A percentile compares a stretch with the other conserved stretches of the same genome.
Evolutionary conservation across 2,329 filamentous ascomycete species (phyloP).

Genomic region (Lasiodiplodia sp.): DNA sequence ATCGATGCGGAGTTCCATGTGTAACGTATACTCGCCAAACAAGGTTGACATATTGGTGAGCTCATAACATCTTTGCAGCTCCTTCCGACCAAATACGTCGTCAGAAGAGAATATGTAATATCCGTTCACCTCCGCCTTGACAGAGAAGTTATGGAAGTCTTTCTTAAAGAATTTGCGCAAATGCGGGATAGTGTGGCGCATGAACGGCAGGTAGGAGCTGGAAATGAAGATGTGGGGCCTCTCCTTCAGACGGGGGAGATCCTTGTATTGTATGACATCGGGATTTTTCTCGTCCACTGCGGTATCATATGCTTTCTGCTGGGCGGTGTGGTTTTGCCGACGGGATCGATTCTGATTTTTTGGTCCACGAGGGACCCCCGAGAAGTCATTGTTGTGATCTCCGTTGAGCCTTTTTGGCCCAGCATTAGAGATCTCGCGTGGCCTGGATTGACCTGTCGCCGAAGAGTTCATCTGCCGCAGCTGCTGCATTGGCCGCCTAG

Average conservation of each 20-base stretch:
- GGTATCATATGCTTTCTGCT: neutral
- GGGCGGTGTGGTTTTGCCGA: neutral
- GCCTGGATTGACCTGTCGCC: neutral
- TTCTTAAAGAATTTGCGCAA: neutral
- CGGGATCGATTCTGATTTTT: neutral
- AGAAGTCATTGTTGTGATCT: neutral
- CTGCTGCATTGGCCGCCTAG: neutral
- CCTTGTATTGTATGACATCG: neutral
- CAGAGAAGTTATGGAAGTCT: neutral
- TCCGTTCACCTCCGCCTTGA: slow-evolving; percentile 11
- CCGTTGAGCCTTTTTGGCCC: neutral
- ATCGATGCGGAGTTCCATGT: slow-evolving; percentile 3
- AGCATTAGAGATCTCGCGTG: neutral
- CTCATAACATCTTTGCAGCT: neutral
- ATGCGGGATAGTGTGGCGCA: neutral
- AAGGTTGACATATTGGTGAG: neutral
- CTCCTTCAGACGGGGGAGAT: neutral
- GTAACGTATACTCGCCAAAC: slow-evolving; percentile 1
- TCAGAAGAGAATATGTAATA: slow-evolving; percentile 20
- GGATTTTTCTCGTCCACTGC: slow-evolving; percentile 7
- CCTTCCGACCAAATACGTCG: neutral
- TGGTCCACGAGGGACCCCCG: slow-evolving; percentile 9
- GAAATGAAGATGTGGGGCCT: slow-evolving; percentile 27
- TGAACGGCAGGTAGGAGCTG: slow-evolving; percentile 1
- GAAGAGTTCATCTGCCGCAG: neutral